These are phyloP conservation scores for Coniferiporia weirii DNA, from an alignment of 1,284 basidiomycete genomes.

Conservation along the genomic window DNA sequence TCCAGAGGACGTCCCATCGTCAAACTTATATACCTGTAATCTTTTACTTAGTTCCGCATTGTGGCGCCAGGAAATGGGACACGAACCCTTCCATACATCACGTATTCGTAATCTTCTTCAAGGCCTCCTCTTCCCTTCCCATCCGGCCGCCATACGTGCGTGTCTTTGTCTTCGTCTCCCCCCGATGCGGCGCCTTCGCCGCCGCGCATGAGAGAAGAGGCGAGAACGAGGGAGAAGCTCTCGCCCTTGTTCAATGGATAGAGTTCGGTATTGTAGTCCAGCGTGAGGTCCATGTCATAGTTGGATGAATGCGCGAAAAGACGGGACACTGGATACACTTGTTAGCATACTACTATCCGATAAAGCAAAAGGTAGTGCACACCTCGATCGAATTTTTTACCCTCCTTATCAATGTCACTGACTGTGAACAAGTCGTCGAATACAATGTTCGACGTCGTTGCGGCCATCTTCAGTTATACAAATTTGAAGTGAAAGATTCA, in stretches of 20 bases:
- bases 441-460: slow-evolving; percentile 66
- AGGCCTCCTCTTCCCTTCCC: slow-evolving; percentile 81
- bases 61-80: slow-evolving; percentile 2
- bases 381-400: slow-evolving; percentile 98
- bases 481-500: background rate
- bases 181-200: slow-evolving; percentile 37
- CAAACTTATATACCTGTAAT: slow-evolving; percentile 90
- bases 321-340: slow-evolving; percentile 63
- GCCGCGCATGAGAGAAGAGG: slow-evolving; percentile 74
- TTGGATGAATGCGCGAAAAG: slow-evolving; percentile 81
- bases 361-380: slow-evolving; percentile 20
- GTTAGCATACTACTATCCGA: slow-evolving; percentile 13
- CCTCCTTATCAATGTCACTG: slow-evolving; percentile 82
- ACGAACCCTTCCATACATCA: slow-evolving; percentile 96
- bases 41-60: background rate
- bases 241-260: slow-evolving; percentile 70
- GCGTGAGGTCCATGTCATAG: slow-evolving; percentile 83
- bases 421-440: slow-evolving; percentile 91
- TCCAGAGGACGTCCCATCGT: slow-evolving; percentile 71
- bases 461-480: slow-evolving; percentile 44
- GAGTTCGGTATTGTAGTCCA: slow-evolving; percentile 90
- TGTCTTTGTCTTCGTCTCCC: slow-evolving; percentile 63
- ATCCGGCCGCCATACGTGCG: slow-evolving; percentile 84
- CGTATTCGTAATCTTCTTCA: slow-evolving; percentile 97
- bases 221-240: slow-evolving; percentile 81